Base-by-base conservation (phyloP, 1,284 basidiomycete genomes). In the Amylostereum areolatum region DNA sequence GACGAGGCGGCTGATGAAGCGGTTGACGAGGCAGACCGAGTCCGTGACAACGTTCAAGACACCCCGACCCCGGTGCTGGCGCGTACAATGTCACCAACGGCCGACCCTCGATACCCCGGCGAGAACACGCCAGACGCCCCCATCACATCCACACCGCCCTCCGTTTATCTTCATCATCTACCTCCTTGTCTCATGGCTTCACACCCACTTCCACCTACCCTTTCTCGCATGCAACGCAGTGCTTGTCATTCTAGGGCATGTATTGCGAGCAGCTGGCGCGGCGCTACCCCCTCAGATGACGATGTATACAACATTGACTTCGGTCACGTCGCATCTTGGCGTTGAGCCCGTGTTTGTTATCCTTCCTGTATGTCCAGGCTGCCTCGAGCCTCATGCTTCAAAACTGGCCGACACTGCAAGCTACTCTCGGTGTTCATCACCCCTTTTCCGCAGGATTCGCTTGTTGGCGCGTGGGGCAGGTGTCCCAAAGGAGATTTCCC, bases 151-250 rank as follows among this genome's bases (percentile, higher is more conserved):
- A 11, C 12, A 8, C 11, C 39, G 39, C 8, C 39, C 8, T 8
- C 39, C 11, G 11, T 12, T 8, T 10, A 8, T 41, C 39, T 10
- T 10, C 11, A 41, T 55, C 3, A 28, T 53, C 0, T 54, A 52
- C 35, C 34, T 55, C 0, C 43, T 57, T 9, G 49, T 48, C 5
- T 5, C 45, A 0, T 59, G 57, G 57, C 51, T 59, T 0, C 57
- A 59, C 45, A 48, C 54, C 5, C 35, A 41, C 7, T 7, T 12
- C 8, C 27, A 43, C 25, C n/a, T 43, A 4, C n/a, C 41, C 24
- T 43, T 43, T 28, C n/a, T 25, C n/a, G 8, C 25, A 7, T 43
- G 41, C 27, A 27, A 12, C 1, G 41, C 41, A 29, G 25, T 27
- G 4, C 25, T 43, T 11, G 7, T 25, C 5, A 28, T 43, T 8